Evolutionary conservation across 2,329 filamentous ascomycete species (phyloP).

Genomic region (Hysterium pulicare): DNA sequence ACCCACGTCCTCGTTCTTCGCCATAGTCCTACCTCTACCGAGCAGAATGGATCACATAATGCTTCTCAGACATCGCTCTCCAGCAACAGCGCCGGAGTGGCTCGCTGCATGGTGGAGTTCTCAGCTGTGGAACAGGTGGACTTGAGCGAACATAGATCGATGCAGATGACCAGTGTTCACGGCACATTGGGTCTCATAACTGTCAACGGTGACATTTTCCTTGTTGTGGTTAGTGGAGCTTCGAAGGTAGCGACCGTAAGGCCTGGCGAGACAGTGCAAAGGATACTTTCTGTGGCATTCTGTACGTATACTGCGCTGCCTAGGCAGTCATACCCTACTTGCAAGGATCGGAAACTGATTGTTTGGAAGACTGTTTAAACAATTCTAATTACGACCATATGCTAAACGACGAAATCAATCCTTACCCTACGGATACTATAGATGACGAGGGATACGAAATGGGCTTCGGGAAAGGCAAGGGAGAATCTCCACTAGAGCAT

Average conservation of each 20-base stretch:
- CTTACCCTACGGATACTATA: slow-evolving; percentile 52
- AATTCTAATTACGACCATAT: slow-evolving; percentile 81
- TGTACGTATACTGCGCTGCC: slow-evolving; percentile 40
- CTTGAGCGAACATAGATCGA: slow-evolving; percentile 70
- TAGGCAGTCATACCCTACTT: not conserved
- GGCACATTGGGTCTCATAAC: slow-evolving; percentile 88
- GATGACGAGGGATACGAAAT: slow-evolving; percentile 53
- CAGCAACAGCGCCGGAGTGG: slow-evolving; percentile 38
- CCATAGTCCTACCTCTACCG: slow-evolving; percentile 65
- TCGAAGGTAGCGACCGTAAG: slow-evolving; percentile 75
- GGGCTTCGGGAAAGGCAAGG: slow-evolving; percentile 53
- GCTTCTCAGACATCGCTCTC: slow-evolving; percentile 54
- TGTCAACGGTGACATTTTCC: slow-evolving; percentile 78
- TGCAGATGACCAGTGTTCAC: slow-evolving; percentile 71
- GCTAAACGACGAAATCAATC: slow-evolving; percentile 55
- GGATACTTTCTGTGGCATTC: slow-evolving; percentile 84
- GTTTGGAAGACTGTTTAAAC: slow-evolving; percentile 71
- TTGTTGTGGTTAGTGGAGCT: slow-evolving; percentile 82
- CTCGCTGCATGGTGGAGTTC: slow-evolving; percentile 86
- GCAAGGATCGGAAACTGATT: not conserved
- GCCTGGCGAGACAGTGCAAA: slow-evolving; percentile 84
- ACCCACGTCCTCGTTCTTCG: slow-evolving; percentile 81
- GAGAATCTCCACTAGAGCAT: slow-evolving; percentile 73
- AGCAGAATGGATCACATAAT: slow-evolving; percentile 50
- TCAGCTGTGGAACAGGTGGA: slow-evolving; percentile 61